Evolutionary conservation across 768 basidiomycete genomes (phyloP).

Genomic region (Boletellus ananas): DNA sequence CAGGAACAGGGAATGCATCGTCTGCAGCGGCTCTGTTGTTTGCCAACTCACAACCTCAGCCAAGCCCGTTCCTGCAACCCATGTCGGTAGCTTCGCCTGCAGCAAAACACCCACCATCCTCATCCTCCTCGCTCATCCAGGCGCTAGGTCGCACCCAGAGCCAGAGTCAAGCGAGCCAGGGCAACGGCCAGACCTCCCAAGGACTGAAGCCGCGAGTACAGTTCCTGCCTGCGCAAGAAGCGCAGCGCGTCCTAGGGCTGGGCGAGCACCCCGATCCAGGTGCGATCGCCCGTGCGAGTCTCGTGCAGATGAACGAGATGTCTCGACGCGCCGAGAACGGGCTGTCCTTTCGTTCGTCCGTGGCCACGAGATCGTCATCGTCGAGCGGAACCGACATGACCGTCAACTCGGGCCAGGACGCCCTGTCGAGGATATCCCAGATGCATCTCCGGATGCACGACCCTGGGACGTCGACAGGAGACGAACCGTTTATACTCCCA

Average conservation of each 20-base stretch:
- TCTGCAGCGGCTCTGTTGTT: conserved; percentile 18
- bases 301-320: conserved; percentile 77
- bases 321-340: conserved; percentile 55
- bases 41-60: conserved; percentile 23
- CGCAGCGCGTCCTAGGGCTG: conserved; percentile 46
- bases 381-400: conserved; percentile 16
- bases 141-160: conserved; percentile 18
- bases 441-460: conserved; percentile 44
- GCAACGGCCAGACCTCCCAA: conserved; percentile 1
- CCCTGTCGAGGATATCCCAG: conserved; percentile 47
- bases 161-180: conserved; percentile 9
- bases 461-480: conserved; percentile 23
- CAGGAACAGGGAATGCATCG: conserved; percentile 11
- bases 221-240: conserved; percentile 57
- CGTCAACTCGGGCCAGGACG: conserved; percentile 35
- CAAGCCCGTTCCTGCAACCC: conserved; percentile 28
- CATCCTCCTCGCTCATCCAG: conserved; percentile 26
- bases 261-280: conserved; percentile 46
- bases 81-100: conserved; percentile 14
- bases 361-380: conserved; percentile 15
- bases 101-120: conserved; percentile 11
- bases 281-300: conserved; percentile 58
- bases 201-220: conserved; percentile 18
- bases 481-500: conserved; percentile 28
- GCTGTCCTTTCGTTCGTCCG: conserved; percentile 24